These are phyloP conservation scores for Xenosphaeropsis pyriputrescens DNA, from an alignment of 2,329 filamentous ascomycete species.

Conservation along the genomic window DNA sequence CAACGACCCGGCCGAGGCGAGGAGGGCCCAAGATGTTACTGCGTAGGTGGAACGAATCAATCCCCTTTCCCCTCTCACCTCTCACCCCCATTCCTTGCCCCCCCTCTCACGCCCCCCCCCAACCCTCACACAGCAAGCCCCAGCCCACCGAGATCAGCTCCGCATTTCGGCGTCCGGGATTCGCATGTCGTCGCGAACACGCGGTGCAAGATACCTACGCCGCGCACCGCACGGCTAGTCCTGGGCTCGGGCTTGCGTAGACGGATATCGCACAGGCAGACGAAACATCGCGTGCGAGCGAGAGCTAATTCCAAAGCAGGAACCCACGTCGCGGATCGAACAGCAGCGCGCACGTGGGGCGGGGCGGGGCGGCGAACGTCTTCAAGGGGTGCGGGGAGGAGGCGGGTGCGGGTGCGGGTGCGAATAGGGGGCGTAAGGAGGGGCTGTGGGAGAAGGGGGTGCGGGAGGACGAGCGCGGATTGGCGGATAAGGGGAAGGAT, in stretches of 20 bases:
- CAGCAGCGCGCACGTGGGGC: conserved; percentile 52
- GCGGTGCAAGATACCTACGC: no score
- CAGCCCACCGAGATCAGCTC: no score
- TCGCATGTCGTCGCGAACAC: no score
- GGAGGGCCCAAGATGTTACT: conserved; percentile 71
- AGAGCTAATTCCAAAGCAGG: no score
- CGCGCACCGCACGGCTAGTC: no score
- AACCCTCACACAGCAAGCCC: no score
- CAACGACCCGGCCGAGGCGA: conserved; percentile 58
- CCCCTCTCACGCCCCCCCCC: conserved; percentile 7
- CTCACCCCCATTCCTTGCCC: conserved; percentile 3
- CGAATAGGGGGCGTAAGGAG: conserved; percentile 8
- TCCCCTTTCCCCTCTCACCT: conserved; percentile 12
- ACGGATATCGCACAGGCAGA: no score
- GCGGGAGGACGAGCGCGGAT: conserved; percentile 19
- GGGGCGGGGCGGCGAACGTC: conserved; percentile 64
- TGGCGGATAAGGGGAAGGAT: conserved; percentile 38
- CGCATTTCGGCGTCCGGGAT: no score
- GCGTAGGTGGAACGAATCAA: conserved; percentile 33
- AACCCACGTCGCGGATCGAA: conserved; percentile 34
- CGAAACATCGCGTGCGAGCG: no score
- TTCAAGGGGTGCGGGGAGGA: conserved; percentile 24
- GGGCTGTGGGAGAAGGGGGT: conserved; percentile 9
- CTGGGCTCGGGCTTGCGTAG: no score
- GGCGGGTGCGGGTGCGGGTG: conserved; percentile 13